Evolutionary conservation across 106 monocot species (phyloP).

Genomic region (Chionographis japonica): DNA sequence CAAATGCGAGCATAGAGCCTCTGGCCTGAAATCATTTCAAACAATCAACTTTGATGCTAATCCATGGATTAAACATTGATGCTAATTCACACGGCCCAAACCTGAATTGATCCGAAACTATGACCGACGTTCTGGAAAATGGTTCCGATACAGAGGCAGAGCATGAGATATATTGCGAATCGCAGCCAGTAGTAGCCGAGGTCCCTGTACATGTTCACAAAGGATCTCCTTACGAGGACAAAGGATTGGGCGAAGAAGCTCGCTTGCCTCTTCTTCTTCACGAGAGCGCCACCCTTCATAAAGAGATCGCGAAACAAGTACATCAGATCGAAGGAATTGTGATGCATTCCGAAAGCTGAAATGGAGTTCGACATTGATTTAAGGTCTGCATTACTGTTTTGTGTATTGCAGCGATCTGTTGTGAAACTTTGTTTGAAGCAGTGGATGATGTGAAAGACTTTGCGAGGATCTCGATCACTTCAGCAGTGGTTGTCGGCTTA

Average conservation of each 20-base stretch:
- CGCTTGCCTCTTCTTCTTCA: conserved; percentile 23
- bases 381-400: conserved; percentile 6
- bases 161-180: conserved; percentile 4
- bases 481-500: background rate
- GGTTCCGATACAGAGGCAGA: conserved; percentile 30
- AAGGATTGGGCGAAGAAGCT: conserved; percentile 21
- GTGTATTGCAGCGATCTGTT: conserved; percentile 9
- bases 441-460: conserved; percentile 12
- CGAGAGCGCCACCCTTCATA: conserved; percentile 15
- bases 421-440: background rate
- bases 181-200: conserved; percentile 37
- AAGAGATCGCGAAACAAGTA: background rate
- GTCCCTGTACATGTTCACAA: conserved; percentile 32
- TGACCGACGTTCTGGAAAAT: conserved; percentile 17
- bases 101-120: conserved; percentile 32
- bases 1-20: conserved; percentile 23
- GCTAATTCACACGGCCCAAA: background rate
- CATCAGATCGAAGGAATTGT: background rate
- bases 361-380: background rate
- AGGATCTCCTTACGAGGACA: conserved; percentile 26
- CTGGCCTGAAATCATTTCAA: conserved; percentile 7
- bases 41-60: background rate
- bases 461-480: conserved; percentile 20
- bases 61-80: background rate
- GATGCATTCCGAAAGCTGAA: background rate